Conservation (phyloP, 345 rosid genomes). For the Moringa oleifera region DNA sequence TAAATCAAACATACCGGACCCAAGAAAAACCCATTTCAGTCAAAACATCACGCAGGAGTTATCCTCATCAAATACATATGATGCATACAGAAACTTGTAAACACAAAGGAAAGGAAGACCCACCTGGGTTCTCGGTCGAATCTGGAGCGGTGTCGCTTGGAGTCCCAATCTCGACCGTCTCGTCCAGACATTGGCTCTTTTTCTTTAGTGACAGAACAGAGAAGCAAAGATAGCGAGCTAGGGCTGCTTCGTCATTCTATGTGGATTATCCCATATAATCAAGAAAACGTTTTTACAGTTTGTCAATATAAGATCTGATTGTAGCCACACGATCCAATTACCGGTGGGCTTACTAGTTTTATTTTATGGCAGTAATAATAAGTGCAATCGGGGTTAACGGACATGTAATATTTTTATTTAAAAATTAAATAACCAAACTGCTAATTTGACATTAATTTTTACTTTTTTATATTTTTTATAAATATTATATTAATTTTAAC, state of each 20-base stretch:
- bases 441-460: too few relatives aligned
- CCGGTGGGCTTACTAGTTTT: too few relatives aligned
- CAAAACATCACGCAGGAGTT: too few relatives aligned
- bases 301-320: neutral
- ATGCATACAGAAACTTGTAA: neutral
- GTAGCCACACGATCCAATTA: neutral
- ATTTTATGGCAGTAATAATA: too few relatives aligned
- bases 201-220: neutral
- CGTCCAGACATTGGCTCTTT: constrained; percentile 43
- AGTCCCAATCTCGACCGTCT: constrained; percentile 47
- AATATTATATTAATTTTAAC: too few relatives aligned
- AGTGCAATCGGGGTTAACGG: too few relatives aligned
- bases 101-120: neutral
- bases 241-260: neutral
- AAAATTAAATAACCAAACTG: too few relatives aligned
- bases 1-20: neutral
- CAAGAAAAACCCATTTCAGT: too few relatives aligned
- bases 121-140: constrained; percentile 61
- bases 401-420: too few relatives aligned
- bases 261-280: neutral
- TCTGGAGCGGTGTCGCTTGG: constrained; percentile 45
- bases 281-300: too few relatives aligned
- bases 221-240: neutral
- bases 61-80: neutral
- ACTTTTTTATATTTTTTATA: too few relatives aligned